Conservation (phyloP, 1,139 yeast genomes). For the Yamadazyma sp. region DNA sequence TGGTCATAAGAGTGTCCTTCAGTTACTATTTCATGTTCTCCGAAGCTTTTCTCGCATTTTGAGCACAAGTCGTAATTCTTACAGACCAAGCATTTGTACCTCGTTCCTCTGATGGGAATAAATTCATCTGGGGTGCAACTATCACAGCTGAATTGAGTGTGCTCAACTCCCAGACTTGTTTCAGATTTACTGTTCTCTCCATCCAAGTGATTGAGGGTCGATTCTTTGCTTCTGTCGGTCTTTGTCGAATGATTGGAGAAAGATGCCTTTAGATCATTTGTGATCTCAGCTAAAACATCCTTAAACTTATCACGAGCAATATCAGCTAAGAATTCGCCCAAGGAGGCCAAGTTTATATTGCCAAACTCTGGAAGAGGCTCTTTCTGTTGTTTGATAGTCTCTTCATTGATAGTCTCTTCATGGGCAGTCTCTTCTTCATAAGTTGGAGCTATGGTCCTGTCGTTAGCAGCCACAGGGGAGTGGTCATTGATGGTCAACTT, state of each 20-base stretch:
- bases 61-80: slow-evolving; percentile 57
- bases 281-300: slow-evolving; percentile 14
- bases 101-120: slow-evolving; percentile 42
- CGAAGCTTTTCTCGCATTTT: slow-evolving; percentile 37
- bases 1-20: slow-evolving; percentile 26
- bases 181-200: not conserved
- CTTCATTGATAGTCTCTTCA: not conserved
- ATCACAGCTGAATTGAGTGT: slow-evolving; percentile 38
- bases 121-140: slow-evolving; percentile 32
- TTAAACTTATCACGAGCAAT: slow-evolving; percentile 17
- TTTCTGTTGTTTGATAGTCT: no score
- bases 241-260: slow-evolving; percentile 3
- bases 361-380: not conserved
- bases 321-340: slow-evolving; percentile 15
- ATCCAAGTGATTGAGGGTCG: no score
- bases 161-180: no score
- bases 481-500: slow-evolving; percentile 29
- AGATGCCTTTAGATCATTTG: slow-evolving; percentile 11
- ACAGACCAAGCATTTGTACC: slow-evolving; percentile 59
- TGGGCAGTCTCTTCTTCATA: not conserved
- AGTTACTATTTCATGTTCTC: slow-evolving; percentile 11
- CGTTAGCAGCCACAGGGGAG: not conserved
- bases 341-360: slow-evolving; percentile 9
- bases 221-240: not conserved
- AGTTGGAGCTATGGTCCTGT: no score